Conservation (phyloP, 148 eudicot genomes). For the Rhododendron ovatum region DNA sequence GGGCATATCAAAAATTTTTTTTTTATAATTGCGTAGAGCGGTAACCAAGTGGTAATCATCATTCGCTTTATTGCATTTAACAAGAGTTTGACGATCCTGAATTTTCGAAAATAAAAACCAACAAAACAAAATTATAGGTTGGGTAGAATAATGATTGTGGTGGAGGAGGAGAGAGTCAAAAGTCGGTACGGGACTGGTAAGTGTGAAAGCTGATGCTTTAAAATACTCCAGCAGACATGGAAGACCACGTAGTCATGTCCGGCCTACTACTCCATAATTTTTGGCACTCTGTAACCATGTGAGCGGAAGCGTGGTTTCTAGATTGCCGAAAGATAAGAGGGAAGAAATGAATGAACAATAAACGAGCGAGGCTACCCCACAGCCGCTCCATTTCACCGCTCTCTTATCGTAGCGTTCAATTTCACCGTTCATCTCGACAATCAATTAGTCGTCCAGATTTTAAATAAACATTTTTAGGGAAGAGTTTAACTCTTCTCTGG, state of each 20-base stretch:
- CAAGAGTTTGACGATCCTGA: no score
- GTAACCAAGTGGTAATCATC: not conserved
- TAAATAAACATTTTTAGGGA: no score
- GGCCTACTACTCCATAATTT: not conserved
- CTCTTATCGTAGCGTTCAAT: no score
- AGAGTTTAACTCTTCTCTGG: no score
- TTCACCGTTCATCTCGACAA: no score
- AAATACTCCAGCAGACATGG: not conserved
- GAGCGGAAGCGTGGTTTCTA: not conserved
- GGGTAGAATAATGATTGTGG: not conserved
- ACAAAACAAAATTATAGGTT: not conserved
- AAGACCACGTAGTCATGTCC: not conserved
- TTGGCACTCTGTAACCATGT: not conserved
- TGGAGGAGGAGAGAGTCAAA: not conserved
- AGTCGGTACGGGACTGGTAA: not conserved
- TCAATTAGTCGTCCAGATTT: no score
- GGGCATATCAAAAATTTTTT: not conserved
- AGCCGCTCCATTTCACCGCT: no score
- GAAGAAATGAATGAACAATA: not conserved
- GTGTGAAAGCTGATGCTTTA: not conserved
- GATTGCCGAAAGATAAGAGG: not conserved
- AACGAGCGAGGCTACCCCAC: no score
- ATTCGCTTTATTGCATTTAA: no score
- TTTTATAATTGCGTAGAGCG: not conserved
- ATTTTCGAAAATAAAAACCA: no score